Evolutionary conservation across 805 yeast genomes (phyloP), one percentile per base, ranked within the genome.

Genomic region (Metschnikowia noctiluminum): DNA sequence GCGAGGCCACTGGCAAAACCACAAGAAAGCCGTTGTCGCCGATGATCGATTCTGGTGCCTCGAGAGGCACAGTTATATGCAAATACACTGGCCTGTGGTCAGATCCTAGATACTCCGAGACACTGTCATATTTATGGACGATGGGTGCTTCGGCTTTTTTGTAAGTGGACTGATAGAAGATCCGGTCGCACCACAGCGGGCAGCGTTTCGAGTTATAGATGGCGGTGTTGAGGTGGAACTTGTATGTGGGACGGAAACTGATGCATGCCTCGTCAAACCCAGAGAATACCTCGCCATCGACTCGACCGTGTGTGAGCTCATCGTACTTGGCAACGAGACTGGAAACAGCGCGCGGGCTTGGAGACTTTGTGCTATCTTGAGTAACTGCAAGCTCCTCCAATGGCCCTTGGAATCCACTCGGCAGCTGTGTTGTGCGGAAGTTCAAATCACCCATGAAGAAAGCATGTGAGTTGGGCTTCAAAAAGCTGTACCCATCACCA

Each of bases 141-240:
- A 5, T 49, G 34, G 65, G 71, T 45, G 47, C 46, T 52, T 46
- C 38, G 13, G 45, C 42, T 16, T 35, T 28, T 7, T 62, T 55
- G 49, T 65, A 63, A 26, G 83, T 79, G 1, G 71, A 61, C 47
- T 78, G 77, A 58, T 70, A 88, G 40, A 91, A 62, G 6, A 91
- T 79, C 45, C 98, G 68, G 62, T 91, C 98, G 65, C 97, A 90
- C 96, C 96, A 91, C 7, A 96, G 84, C 0, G 97, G 95, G 1
- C 71, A 69, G 47, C 97, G 72, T 55, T 81, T 83, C 1, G 62
- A 38, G 51, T 80, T 78, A 62, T 80, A 87, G 9, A 68, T 64
- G n/a, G 76, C 73, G 0, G 82, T 72, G 31, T 79, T 77, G 1
- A 75, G 50, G 43, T 65, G 63, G 62, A 72, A 87, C 66, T 91